Base-by-base conservation (phyloP, 1,284 basidiomycete species). In the Coniferiporia weirii region DNA sequence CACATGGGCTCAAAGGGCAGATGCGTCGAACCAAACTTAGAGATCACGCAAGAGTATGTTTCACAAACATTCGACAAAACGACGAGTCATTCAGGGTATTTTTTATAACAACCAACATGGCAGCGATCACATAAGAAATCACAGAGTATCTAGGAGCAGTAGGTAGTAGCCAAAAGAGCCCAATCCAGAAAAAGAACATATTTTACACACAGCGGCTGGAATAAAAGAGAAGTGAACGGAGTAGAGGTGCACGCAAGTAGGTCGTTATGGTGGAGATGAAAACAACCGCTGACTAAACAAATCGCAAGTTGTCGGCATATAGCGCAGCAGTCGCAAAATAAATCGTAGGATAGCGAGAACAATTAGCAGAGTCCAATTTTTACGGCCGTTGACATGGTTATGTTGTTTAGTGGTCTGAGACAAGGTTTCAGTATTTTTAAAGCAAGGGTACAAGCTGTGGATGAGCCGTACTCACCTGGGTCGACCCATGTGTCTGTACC, bases 401-500 rank as follows among this genome's bases (percentile, higher is more conserved):
- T 51, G 32, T 1, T 34, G 17, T 4, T 54, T 40, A 52, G 40
- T 61, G 27, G 44, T 56, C 52, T 59, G 36, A 13, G 57, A 48
- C 52, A 36, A 17, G 36, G 50, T 54, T 46, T 34, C 15, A 57
- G 60, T 45, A 46, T 35, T 45, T 54, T 64, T 55, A 27, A 27
- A 27, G 27, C 27, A 27, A 5, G 27, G 49, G 62, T 63, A 59
- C 61, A 62, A 63, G 64, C 65, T 36, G 60, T 8, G n/a, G 56
- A 38, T 40, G 45, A 55, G 64, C 65, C 66, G 54, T 60, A 74
- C 70, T 60, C 63, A 59, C 67, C 59, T 52, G 59, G 61, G 66
- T 71, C 76, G 36, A 79, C 74, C 81, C 80, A 83, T 49, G 73
- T 74, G 56, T 81, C 79, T 65, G 79, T 75, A 57, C 79, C 79